Evolutionary conservation across 1,139 yeast genomes (phyloP).

Genomic region (Waltiozyma sp.): DNA sequence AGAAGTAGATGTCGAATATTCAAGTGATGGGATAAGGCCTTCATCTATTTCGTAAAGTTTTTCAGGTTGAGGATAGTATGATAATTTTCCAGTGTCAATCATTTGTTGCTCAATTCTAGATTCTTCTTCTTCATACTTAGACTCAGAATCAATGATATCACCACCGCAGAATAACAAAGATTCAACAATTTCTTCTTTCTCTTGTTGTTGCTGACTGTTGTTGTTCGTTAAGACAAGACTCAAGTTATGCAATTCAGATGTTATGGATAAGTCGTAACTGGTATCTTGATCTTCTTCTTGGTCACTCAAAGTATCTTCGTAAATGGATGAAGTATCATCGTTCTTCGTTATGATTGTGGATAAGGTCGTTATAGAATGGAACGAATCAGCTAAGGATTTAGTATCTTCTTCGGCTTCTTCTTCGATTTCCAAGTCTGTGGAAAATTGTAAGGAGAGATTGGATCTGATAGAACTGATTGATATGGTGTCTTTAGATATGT

Average conservation of each 20-base stretch:
- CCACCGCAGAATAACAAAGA: background rate
- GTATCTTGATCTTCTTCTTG: background rate
- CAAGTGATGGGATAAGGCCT: no score
- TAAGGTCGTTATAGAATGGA: background rate
- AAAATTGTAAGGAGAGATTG: background rate
- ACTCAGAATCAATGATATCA: background rate
- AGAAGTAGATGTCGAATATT: no score
- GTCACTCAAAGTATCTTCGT: background rate
- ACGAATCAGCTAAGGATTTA: background rate
- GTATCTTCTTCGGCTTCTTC: background rate
- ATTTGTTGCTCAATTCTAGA: no score
- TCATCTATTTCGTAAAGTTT: slow-evolving; percentile 4
- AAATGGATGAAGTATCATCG: background rate
- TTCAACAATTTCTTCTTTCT: no score
- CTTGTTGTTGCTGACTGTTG: no score
- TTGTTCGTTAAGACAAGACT: background rate
- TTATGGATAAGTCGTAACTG: background rate
- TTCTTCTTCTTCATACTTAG: slow-evolving; percentile 1
- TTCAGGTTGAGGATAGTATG: slow-evolving; percentile 2
- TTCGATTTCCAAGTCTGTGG: background rate
- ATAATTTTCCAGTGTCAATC: no score
- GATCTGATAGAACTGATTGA: background rate
- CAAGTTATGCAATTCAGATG: background rate
- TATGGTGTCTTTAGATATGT: background rate
- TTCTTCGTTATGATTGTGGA: no score